Conservation (phyloP, 2,329 filamentous ascomycete species). For the Madurella fahalii region DNA sequence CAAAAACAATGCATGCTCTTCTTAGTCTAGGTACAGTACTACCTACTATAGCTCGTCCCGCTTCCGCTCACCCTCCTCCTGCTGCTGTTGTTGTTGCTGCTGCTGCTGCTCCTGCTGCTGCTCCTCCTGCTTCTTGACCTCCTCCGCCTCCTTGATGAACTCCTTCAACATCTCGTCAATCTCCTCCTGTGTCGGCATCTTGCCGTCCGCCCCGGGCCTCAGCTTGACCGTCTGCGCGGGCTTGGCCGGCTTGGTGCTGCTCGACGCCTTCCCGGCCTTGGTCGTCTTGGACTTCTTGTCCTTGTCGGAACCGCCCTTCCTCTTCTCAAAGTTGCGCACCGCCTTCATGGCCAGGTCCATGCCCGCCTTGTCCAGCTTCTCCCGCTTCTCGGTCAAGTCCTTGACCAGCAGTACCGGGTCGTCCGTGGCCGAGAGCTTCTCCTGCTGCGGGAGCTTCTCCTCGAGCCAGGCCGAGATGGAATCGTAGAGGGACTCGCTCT, state of each 20-base stretch:
- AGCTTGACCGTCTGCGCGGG: constrained; percentile 37
- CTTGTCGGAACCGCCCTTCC: constrained; percentile 33
- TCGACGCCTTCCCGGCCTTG: constrained; percentile 27
- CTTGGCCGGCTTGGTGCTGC: constrained; percentile 30
- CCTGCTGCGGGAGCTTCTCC: constrained; percentile 66
- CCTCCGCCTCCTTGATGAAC: constrained; percentile 32
- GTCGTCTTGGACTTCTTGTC: constrained; percentile 23
- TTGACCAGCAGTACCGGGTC: constrained; percentile 71
- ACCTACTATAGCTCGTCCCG: constrained; percentile 30
- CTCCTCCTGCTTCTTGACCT: constrained; percentile 17
- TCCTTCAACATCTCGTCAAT: constrained; percentile 53
- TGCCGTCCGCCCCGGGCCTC: constrained; percentile 38
- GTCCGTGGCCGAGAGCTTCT: constrained; percentile 63
- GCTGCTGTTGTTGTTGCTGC: constrained; percentile 23
- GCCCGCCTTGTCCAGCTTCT: constrained; percentile 66
- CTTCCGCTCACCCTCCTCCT: constrained; percentile 21
- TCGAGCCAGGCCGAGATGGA: constrained; percentile 70
- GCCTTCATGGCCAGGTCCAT: constrained; percentile 68
- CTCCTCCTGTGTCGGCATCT: constrained; percentile 40
- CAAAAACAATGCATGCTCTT: constrained; percentile 15
- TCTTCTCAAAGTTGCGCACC: constrained; percentile 52
- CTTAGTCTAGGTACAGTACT: not conserved
- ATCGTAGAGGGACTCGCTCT: constrained; percentile 59
- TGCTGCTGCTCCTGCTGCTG: constrained; percentile 16
- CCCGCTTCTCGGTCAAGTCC: constrained; percentile 65